A percentile compares a stretch with the other conserved stretches of the same genome.
Conservation (phyloP, 73 alveolate species). For the Effrenium voratum region DNA sequence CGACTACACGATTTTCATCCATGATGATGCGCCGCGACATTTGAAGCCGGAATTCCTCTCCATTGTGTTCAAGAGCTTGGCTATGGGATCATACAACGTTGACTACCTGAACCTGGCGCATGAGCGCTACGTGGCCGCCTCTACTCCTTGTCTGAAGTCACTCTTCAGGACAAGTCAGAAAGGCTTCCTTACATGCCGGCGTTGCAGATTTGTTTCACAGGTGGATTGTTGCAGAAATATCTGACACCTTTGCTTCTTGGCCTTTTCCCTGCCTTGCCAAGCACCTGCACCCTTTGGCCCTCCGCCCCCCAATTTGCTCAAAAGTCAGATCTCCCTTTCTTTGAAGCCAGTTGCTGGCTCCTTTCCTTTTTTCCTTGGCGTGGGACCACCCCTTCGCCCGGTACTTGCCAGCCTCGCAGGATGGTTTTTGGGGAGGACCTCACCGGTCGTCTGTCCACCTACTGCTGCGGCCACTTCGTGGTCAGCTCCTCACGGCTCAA, state of each 20-base stretch:
- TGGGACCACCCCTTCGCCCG: too few species aligned
- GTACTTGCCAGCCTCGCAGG: too few species aligned
- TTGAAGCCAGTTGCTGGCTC: too few species aligned
- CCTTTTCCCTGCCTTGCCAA: too few species aligned
- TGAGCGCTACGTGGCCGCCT: constrained; percentile 73
- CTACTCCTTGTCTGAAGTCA: constrained; percentile 73
- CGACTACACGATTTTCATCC: constrained; percentile 57
- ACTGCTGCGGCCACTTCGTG: constrained; percentile 86
- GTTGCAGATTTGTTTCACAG: background rate
- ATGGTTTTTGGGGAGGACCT: constrained; percentile 32
- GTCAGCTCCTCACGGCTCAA: constrained; percentile 50
- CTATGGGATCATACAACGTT: constrained; percentile 9
- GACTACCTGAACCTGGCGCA: constrained; percentile 56
- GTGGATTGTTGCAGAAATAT: too few species aligned
- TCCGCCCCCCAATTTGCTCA: too few species aligned
- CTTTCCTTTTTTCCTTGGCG: too few species aligned
- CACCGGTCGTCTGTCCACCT: constrained; percentile 62
- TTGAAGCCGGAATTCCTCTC: constrained; percentile 59
- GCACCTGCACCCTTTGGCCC: too few species aligned
- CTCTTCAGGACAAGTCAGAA: background rate
- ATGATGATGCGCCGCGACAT: constrained; percentile 89
- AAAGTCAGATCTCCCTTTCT: too few species aligned
- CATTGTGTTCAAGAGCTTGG: constrained; percentile 33
- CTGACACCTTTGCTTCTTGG: too few species aligned
- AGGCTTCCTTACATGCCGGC: background rate